Conservation (phyloP, 78 protist species). For the Guillardia theta region DNA sequence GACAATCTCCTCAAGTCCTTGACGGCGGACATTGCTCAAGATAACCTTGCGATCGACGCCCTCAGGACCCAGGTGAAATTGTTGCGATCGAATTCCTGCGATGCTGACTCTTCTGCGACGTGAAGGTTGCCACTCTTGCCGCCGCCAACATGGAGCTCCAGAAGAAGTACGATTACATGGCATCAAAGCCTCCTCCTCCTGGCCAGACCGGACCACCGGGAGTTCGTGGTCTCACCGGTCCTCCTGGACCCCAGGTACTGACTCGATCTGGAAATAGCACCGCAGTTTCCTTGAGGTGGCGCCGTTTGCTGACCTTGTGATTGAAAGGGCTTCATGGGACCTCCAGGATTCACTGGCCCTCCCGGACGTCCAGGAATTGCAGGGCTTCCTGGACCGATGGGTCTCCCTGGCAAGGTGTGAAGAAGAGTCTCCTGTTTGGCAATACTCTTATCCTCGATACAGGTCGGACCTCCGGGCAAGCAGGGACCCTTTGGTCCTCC, state of each 20-base stretch:
- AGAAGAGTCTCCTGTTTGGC: too few relatives aligned
- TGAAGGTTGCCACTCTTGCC: constrained; percentile 18
- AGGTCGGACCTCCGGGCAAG: not conserved
- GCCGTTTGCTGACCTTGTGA: not conserved
- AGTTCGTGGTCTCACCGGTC: not conserved
- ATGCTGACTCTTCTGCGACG: too few relatives aligned
- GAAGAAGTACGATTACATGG: constrained; percentile 22
- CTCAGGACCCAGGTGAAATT: constrained; percentile 26
- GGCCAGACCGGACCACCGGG: not conserved
- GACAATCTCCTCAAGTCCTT: constrained; percentile 38
- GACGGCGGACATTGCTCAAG: constrained; percentile 24
- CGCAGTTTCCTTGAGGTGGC: not conserved
- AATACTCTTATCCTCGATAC: too few relatives aligned
- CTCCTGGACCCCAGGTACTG: constrained; percentile 32
- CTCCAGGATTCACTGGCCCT: constrained; percentile 29
- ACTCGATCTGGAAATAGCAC: too few relatives aligned
- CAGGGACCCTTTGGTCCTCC: constrained; percentile 34
- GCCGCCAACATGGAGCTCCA: constrained; percentile 29
- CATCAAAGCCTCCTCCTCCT: not conserved
- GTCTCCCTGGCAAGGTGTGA: not conserved
- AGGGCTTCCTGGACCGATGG: constrained; percentile 10
- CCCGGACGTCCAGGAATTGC: constrained; percentile 26
- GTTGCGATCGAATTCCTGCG: too few relatives aligned
- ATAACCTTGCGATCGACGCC: constrained; percentile 13
- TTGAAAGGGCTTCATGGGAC: constrained; percentile 32